Conservation (phyloP, 2,329 filamentous ascomycete species). For the Pseudocercospora ulei region DNA sequence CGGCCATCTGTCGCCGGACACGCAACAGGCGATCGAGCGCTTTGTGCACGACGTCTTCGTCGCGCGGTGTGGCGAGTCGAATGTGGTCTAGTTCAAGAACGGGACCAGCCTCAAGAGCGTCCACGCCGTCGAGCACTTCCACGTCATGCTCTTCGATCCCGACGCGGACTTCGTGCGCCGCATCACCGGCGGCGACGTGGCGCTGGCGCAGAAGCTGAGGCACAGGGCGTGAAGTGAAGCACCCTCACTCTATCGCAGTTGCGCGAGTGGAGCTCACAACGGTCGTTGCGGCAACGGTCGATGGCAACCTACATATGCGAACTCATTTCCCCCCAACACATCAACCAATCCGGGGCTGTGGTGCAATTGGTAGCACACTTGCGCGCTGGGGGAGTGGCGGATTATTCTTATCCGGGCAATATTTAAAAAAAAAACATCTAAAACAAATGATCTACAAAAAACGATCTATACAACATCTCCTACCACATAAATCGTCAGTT, state of each 20-base stretch:
- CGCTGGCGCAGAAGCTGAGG: constrained; percentile 40
- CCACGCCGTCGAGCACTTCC: constrained; percentile 82
- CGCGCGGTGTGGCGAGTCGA: constrained; percentile 35
- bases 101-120: constrained; percentile 79
- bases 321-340: too few species aligned
- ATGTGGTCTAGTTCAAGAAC: constrained; percentile 84
- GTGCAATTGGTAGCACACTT: too few species aligned
- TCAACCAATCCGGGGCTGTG: too few species aligned
- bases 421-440: too few species aligned
- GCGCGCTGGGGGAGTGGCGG: too few species aligned
- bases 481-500: too few species aligned
- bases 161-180: constrained; percentile 57
- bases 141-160: constrained; percentile 78
- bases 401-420: too few species aligned
- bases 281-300: background rate
- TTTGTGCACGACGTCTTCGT: constrained; percentile 63
- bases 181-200: constrained; percentile 65
- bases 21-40: constrained; percentile 55
- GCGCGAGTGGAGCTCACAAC: too few species aligned
- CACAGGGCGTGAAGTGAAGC: background rate
- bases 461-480: too few species aligned
- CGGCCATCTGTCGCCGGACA: constrained; percentile 57
- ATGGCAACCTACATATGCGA: too few species aligned
- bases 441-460: too few species aligned
- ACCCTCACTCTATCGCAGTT: too few species aligned